Evolutionary conservation across 106 monocot genomes (phyloP), one percentile per base, ranked within the genome.

Genomic region (Dendrobium chrysotoxum): DNA sequence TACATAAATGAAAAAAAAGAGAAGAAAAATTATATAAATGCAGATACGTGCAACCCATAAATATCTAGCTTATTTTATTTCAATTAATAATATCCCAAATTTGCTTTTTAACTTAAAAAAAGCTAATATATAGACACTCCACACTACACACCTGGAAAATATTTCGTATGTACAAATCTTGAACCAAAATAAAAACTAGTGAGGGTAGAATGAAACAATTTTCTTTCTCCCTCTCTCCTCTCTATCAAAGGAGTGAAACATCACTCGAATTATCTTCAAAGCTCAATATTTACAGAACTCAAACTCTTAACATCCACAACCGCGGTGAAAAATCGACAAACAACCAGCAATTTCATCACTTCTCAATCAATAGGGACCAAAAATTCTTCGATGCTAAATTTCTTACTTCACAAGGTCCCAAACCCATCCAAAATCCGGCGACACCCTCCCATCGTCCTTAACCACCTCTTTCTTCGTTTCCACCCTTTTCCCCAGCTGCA

Each of bases 391-490:
- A 50, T 15, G 15, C 50, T 50, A 50, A 50, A 2, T 65, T 65
- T 28, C 26, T 65, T 26, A 70, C 70, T 31, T 70, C 15, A 70
- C 30, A 15, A 70, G 11, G 11, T 70, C 70, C 28, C 2, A 70
- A 35, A 70, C 35, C 70, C 70, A 70, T 31, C 70, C 70, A 3
- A 70, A 31, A 35, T 70, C 70, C 35, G 70, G 70, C 70, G 31
- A 70, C 1, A 30, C 30, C 70, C 70, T 70, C 70, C 31, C 70
- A 5, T 70, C 70, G 1, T 70, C 31, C 35, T 13, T 15, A 15
- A 35, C 2, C 70, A 17, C 70, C 70, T 35, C 70, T 13, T 4
- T 8, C 21, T 7, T 61, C 61, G n/a, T 5, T 61, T 65, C 64
- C 25, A 25, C 1, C 64, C 8, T 65, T 26, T 25, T 25, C 64